Conservation (phyloP, 805 yeast genomes). For the Myxozyma neotropica region DNA sequence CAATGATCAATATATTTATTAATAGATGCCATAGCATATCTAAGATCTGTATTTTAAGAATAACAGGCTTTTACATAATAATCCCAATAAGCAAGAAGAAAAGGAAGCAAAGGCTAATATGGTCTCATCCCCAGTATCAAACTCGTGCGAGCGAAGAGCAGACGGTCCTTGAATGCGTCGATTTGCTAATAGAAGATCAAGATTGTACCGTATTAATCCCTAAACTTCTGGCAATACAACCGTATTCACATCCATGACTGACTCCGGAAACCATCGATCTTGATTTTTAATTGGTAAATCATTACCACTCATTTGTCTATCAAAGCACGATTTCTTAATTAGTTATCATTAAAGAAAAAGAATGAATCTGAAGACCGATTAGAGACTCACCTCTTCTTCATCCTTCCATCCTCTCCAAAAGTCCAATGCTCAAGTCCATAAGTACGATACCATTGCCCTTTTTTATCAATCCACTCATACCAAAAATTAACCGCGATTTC, state of each 20-base stretch:
- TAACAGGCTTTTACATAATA: no score
- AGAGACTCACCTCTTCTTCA: slow-evolving; percentile 27
- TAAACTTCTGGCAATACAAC: slow-evolving; percentile 7
- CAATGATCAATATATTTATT: no score
- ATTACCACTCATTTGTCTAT: slow-evolving; percentile 31
- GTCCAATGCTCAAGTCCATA: slow-evolving; percentile 34
- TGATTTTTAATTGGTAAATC: slow-evolving; percentile 19
- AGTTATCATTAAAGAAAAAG: background rate
- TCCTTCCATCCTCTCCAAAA: slow-evolving; percentile 28
- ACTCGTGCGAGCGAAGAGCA: no score
- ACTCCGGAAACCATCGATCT: slow-evolving; percentile 27
- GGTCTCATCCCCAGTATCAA: no score
- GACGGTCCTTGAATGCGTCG: no score
- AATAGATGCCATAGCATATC: no score
- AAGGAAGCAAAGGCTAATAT: no score
- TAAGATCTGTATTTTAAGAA: no score
- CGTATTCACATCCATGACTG: slow-evolving; percentile 22
- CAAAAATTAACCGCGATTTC: slow-evolving; percentile 33
- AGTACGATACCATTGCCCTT: slow-evolving; percentile 28
- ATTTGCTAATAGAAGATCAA: no score
- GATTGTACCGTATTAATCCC: no score
- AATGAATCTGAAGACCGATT: background rate
- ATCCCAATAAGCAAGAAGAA: no score
- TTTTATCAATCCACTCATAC: slow-evolving; percentile 29
- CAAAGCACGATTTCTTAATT: background rate